Percentiles rank a stretch among this genome's conserved stretches.
Conservation (phyloP, 345 rosid species). For the Eucalyptus sp. region DNA sequence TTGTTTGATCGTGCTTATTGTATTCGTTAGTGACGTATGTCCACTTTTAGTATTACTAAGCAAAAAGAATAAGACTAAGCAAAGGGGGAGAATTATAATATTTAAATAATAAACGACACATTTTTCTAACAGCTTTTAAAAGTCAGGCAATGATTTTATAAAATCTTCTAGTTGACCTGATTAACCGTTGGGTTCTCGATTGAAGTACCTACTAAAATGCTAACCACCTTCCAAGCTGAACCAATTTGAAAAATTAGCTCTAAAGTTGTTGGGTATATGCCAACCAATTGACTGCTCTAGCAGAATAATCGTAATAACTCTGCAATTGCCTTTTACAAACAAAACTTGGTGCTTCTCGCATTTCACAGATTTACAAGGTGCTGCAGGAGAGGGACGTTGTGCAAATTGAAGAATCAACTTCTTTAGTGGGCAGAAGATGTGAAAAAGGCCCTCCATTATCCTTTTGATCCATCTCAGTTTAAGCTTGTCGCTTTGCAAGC, state of each 20-base stretch:
- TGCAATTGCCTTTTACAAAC: constrained; percentile 20
- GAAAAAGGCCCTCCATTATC: not conserved
- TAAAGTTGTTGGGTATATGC: constrained; percentile 28
- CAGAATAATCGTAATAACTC: constrained; percentile 30
- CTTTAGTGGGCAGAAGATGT: not conserved
- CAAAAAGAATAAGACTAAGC: not conserved
- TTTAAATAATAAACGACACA: no score
- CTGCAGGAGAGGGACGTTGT: constrained; percentile 19
- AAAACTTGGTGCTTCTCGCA: not conserved
- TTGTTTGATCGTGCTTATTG: not conserved
- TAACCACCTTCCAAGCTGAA: constrained; percentile 53
- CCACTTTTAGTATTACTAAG: accelerated
- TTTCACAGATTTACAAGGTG: constrained; percentile 23
- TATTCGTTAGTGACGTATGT: not conserved
- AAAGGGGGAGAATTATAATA: not conserved
- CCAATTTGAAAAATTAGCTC: constrained; percentile 58
- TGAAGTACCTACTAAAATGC: constrained; percentile 32
- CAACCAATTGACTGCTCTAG: constrained; percentile 38
- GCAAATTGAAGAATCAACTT: not conserved
- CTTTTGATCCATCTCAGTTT: not conserved
- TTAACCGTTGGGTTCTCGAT: constrained; percentile 34
- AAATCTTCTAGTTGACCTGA: constrained; percentile 21
- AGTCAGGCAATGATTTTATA: not conserved
- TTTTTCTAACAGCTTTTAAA: accelerated
- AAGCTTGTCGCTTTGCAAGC: not conserved